Evolutionary conservation across 352 stramenopile species (phyloP).

Genomic region (Pythium aristosporum): DNA sequence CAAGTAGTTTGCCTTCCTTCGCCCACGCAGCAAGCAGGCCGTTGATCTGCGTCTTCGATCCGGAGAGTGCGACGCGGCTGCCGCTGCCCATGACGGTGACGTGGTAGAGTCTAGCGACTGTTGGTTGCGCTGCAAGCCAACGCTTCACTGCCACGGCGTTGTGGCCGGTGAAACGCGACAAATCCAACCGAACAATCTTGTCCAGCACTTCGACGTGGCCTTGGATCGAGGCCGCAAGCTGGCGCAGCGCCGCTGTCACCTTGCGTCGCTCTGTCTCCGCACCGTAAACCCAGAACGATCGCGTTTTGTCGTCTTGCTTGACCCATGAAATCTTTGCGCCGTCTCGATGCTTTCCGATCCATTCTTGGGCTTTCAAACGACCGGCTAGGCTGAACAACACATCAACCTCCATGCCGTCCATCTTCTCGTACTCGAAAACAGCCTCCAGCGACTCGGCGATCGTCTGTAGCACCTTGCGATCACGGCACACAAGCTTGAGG

Average conservation of each 20-base stretch:
- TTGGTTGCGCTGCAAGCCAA: slow-evolving; percentile 3
- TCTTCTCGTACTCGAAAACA: slow-evolving; percentile 10
- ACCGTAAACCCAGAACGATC: slow-evolving; percentile 11
- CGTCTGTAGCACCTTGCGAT: neutral
- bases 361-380: slow-evolving; percentile 8
- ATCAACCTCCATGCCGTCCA: neutral
- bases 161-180: neutral
- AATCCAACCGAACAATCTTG: slow-evolving; percentile 12
- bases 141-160: neutral
- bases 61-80: slow-evolving; percentile 1
- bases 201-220: slow-evolving; percentile 20
- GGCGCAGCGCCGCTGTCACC: neutral
- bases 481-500: slow-evolving; percentile 13
- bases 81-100: slow-evolving; percentile 2
- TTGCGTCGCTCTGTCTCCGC: neutral
- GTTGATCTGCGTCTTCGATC: neutral
- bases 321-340: slow-evolving; percentile 3
- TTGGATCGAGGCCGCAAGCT: neutral
- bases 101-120: neutral
- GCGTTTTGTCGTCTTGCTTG: neutral
- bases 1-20: neutral
- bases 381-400: slow-evolving; percentile 16
- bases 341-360: neutral
- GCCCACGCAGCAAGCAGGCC: slow-evolving; percentile 3
- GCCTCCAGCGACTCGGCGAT: slow-evolving; percentile 7